Conservation (phyloP, 768 basidiomycete species). For the Crepidotus variabilis region DNA sequence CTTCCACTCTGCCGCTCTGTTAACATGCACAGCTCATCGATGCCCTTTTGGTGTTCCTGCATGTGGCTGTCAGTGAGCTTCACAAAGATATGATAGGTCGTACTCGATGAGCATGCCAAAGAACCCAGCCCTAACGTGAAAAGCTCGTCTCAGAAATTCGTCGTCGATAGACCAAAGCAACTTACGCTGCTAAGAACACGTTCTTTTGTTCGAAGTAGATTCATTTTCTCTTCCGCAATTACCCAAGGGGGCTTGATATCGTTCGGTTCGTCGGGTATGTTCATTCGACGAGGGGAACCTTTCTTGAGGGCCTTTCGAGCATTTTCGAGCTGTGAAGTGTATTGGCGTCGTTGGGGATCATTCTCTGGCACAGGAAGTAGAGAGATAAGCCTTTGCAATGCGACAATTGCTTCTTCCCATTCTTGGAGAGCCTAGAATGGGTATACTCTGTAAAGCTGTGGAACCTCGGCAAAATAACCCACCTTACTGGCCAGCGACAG, state of each 20-base stretch:
- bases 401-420: neutral
- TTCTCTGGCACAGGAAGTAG: neutral
- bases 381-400: neutral
- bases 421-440: neutral
- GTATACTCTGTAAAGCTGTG: neutral
- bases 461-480: neutral
- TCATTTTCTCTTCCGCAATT: neutral
- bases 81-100: neutral
- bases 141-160: neutral
- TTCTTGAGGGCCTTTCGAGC: neutral
- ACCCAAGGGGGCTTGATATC: neutral
- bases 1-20: neutral
- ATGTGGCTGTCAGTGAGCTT: neutral
- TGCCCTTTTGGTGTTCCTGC: neutral
- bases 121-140: neutral
- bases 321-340: neutral
- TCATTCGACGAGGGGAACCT: neutral
- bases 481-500: neutral
- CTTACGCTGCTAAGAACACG: neutral
- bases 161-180: neutral
- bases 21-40: neutral
- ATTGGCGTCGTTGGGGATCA: neutral
- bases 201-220: neutral
- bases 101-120: neutral
- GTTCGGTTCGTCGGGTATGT: neutral